These are phyloP conservation scores for Corymbia maculata DNA, from an alignment of 345 rosid species.

Conservation along the genomic window DNA sequence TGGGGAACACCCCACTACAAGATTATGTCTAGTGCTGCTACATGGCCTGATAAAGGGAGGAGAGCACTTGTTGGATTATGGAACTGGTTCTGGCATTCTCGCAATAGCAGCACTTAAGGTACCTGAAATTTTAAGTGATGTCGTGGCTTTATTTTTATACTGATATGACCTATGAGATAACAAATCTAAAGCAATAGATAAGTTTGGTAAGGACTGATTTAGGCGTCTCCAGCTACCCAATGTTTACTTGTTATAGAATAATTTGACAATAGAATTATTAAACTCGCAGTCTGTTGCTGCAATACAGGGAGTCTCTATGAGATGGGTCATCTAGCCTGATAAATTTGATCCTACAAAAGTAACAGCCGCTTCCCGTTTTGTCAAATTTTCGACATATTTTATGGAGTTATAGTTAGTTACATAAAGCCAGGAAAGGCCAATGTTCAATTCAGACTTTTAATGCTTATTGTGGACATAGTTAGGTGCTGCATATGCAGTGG, in stretches of 20 bases:
- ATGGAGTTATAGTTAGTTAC: background rate
- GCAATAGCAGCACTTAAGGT: slow-evolving; percentile 93
- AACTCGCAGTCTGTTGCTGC: background rate
- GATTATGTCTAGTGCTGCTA: slow-evolving; percentile 59
- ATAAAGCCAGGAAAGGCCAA: background rate
- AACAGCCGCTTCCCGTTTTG: background rate
- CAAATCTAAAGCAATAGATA: background rate
- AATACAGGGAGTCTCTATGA: background rate
- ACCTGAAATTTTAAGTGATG: background rate
- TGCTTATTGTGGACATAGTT: slow-evolving; percentile 25
- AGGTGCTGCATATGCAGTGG: slow-evolving; percentile 62
- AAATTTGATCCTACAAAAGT: background rate
- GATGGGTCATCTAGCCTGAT: background rate
- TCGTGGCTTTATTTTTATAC: background rate
- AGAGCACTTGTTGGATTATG: slow-evolving; percentile 74
- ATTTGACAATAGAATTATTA: background rate
- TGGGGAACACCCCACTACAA: slow-evolving; percentile 84
- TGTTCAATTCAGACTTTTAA: background rate
- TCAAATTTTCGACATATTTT: background rate
- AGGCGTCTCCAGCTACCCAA: background rate
- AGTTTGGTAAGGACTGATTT: background rate
- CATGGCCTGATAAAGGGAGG: slow-evolving; percentile 55
- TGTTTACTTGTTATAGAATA: background rate
- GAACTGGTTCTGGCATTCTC: slow-evolving; percentile 90
- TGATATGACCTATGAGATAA: background rate